Evolutionary conservation across 306 rosid genomes (phyloP), one percentile per base, ranked within the genome.

Genomic region (Begonia masoniana): DNA sequence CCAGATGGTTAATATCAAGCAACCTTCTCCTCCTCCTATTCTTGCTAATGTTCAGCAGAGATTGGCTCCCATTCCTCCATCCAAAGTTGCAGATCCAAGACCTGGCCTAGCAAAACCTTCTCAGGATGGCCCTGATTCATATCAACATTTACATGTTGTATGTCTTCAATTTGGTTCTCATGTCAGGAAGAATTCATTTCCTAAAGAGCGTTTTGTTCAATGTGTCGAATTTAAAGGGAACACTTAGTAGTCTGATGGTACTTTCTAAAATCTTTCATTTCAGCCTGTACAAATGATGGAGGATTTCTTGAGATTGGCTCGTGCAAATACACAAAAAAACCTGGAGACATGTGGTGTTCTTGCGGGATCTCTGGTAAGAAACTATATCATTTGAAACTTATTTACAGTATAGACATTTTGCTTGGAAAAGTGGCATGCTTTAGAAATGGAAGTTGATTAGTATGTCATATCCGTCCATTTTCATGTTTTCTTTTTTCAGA

Each of bases 11-110:
- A 71, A 76, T 69, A 73, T 75, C 65, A 83, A 47, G 68, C 99
- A 92, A 73, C 99, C 96, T 60, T 57, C 79, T 61, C 86, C 94
- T 51, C 99, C 96, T 31, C 95, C 88, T 54, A 93, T 92, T 63
- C 96, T 92, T 79, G 99, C 96, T 54, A 80, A 64, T 57, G 62
- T 92, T 52, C 78, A 79, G 60, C 85, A 72, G 24, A 81, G 73
- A n/a, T 39, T 10, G 58, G 24, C 78, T 24, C 71, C 76, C 15
- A 81, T 86, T 71, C 96, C 85, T 67, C 93, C 84, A 62, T 81
- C 99, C 61, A 81, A 76, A 77, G 96, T 92, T 73, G 99, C 96
- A 52, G 99, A 92, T 72, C 99, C 99, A 62, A 87, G 95, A 63
- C 99, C 99, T 58, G 99, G 96, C 57, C 81, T 78, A 13, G 78